Percentiles rank a stretch among this genome's conserved stretches.
These are phyloP conservation scores for Ceratobasidium sp. DNA, from an alignment of 1,284 basidiomycete genomes.

Conservation along the genomic window DNA sequence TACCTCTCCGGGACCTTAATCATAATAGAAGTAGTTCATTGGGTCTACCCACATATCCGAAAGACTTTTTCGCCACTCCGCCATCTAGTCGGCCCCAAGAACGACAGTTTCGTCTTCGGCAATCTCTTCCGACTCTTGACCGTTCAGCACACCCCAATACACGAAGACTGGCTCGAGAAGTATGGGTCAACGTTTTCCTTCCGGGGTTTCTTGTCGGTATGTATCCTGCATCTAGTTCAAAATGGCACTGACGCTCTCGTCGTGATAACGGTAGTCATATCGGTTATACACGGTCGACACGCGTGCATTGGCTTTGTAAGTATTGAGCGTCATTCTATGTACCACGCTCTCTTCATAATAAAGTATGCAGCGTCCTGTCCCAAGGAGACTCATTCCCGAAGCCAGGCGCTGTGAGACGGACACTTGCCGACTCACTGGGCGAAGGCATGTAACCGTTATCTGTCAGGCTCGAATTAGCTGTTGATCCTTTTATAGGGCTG, in stretches of 20 bases:
- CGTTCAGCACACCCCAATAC: slow-evolving; percentile 59
- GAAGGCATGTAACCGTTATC: slow-evolving; percentile 22
- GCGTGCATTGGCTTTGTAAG: slow-evolving; percentile 20
- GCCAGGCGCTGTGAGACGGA: slow-evolving; percentile 15
- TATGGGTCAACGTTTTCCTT: slow-evolving; percentile 61
- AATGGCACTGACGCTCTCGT: neutral
- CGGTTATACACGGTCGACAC: slow-evolving; percentile 26
- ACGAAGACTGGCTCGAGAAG: slow-evolving; percentile 68
- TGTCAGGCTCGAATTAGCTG: neutral
- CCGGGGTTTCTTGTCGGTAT: slow-evolving; percentile 49
- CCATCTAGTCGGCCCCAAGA: slow-evolving; percentile 66
- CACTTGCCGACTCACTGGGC: slow-evolving; percentile 24
- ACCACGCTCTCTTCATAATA: neutral
- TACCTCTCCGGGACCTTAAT: slow-evolving; percentile 47
- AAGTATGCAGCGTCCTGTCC: neutral
- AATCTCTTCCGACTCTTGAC: slow-evolving; percentile 64
- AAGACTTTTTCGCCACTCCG: slow-evolving; percentile 61
- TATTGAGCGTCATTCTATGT: neutral
- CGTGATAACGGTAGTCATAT: neutral
- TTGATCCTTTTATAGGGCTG: slow-evolving; percentile 9
- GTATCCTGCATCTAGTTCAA: neutral
- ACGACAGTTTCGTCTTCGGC: slow-evolving; percentile 66
- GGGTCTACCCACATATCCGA: neutral
- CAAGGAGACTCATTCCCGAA: slow-evolving; percentile 21
- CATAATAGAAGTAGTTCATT: neutral